Conservation (phyloP, 805 yeast genomes). For the Schizosaccharomyces osmophilus region DNA sequence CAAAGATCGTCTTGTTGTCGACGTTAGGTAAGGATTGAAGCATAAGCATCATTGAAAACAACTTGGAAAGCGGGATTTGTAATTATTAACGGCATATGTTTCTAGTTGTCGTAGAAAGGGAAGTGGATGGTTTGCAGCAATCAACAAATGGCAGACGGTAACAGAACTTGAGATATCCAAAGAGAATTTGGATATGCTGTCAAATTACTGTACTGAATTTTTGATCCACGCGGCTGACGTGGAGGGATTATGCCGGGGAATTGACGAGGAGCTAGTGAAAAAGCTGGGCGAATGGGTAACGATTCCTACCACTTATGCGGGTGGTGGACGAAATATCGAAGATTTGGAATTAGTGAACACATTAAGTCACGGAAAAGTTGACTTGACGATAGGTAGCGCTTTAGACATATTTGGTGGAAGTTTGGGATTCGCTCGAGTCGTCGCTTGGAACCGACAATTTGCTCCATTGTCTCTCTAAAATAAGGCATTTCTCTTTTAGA, state of each 20-base stretch:
- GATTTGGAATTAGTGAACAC: conserved; percentile 45
- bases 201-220: conserved; percentile 58
- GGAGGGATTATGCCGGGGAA: conserved; percentile 85
- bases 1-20: conserved; percentile 46
- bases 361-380: conserved; percentile 63
- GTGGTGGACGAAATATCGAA: conserved; percentile 60
- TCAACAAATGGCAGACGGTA: conserved; percentile 88
- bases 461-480: not conserved
- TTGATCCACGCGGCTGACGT: conserved; percentile 95
- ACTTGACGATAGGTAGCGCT: conserved; percentile 79
- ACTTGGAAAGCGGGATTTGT: conserved; percentile 10
- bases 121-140: conserved; percentile 72
- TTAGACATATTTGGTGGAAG: conserved; percentile 83
- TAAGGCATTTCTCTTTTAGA: not conserved
- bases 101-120: conserved; percentile 11
- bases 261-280: conserved; percentile 53
- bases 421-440: not conserved
- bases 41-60: not conserved
- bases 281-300: conserved; percentile 56
- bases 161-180: conserved; percentile 36
- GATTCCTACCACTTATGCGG: conserved; percentile 76
- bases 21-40: conserved; percentile 19
- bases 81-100: not conserved
- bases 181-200: conserved; percentile 28
- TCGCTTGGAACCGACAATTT: conserved; percentile 1